Evolutionary conservation across 352 stramenopile species (phyloP).

Genomic region (Globisporangium canariense): DNA sequence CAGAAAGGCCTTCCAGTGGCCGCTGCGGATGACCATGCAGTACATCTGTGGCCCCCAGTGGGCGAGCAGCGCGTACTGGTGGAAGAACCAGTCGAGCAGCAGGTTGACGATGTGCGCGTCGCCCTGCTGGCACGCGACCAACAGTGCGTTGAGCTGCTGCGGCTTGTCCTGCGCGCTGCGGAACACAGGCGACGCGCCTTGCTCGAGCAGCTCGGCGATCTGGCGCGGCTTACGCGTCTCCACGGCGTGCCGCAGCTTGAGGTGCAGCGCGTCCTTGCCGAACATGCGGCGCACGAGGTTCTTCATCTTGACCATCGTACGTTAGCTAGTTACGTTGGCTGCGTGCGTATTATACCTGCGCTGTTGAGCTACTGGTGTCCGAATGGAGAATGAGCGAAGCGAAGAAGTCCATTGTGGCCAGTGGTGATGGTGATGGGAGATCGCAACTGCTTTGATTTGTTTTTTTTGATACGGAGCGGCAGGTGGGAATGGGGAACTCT

Average conservation of each 20-base stretch:
- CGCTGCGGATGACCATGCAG: conserved; percentile 55
- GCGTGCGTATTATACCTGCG: neutral
- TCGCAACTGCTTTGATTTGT: too few species aligned
- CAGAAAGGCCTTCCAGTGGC: conserved; percentile 62
- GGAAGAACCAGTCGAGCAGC: conserved; percentile 60
- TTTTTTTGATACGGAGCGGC: neutral
- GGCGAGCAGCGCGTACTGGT: conserved; percentile 33
- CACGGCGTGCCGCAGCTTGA: conserved; percentile 62
- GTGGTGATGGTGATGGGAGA: neutral
- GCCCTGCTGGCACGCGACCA: conserved; percentile 56
- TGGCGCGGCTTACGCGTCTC: conserved; percentile 34
- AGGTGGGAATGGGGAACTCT: conserved; percentile 5
- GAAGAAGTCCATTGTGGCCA: neutral
- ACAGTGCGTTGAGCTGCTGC: conserved; percentile 50
- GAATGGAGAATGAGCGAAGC: neutral
- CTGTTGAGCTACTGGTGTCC: neutral
- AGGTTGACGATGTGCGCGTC: conserved; percentile 48
- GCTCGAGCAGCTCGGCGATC: conserved; percentile 51
- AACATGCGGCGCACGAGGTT: conserved; percentile 50
- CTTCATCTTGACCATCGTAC: conserved; percentile 41
- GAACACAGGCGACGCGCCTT: conserved; percentile 58
- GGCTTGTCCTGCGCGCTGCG: conserved; percentile 23
- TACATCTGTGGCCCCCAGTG: conserved; percentile 68
- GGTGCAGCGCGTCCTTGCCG: conserved; percentile 31
- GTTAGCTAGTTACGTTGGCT: neutral